Conservation (phyloP, 2,329 filamentous ascomycete species). For the Colletotrichum spinosum region DNA sequence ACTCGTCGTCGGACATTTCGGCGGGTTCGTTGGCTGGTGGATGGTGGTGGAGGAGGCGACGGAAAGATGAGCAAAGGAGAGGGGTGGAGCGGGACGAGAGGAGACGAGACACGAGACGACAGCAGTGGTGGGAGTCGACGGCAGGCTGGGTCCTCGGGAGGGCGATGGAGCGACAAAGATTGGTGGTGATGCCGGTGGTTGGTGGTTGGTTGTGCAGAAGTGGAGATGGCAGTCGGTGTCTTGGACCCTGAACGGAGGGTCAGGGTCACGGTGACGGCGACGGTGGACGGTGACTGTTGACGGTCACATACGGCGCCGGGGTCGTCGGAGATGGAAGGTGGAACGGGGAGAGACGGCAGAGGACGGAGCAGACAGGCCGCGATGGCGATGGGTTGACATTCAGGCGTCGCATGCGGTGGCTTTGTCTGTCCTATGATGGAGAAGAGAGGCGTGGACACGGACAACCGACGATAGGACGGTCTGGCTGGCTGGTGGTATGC, state of each 20-base stretch:
- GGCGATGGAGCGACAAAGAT: not conserved
- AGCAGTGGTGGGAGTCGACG: no score
- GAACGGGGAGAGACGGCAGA: constrained; percentile 2
- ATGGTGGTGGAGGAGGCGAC: constrained; percentile 5
- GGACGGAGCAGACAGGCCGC: not conserved
- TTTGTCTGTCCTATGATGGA: no score
- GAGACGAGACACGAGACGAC: no score
- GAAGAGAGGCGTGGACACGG: not conserved
- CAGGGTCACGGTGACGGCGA: no score
- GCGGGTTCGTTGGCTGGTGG: constrained; percentile 16
- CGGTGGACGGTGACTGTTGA: no score
- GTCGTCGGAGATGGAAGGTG: constrained; percentile 14
- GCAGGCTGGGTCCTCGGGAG: not conserved
- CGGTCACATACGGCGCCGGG: constrained; percentile 2
- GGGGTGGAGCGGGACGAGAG: constrained; percentile 12
- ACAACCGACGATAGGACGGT: constrained; percentile 16
- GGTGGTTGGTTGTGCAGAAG: not conserved
- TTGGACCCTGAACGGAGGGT: constrained; percentile 29
- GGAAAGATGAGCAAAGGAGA: constrained; percentile 32
- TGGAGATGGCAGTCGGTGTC: constrained; percentile 7
- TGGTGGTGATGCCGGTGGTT: not conserved
- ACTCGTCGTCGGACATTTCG: constrained; percentile 55
- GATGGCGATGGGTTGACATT: no score
- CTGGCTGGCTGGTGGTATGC: not conserved
- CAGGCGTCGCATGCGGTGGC: no score